Evolutionary conservation across 2,329 filamentous ascomycete genomes (phyloP).

Genomic region (Fusarium chaquense): DNA sequence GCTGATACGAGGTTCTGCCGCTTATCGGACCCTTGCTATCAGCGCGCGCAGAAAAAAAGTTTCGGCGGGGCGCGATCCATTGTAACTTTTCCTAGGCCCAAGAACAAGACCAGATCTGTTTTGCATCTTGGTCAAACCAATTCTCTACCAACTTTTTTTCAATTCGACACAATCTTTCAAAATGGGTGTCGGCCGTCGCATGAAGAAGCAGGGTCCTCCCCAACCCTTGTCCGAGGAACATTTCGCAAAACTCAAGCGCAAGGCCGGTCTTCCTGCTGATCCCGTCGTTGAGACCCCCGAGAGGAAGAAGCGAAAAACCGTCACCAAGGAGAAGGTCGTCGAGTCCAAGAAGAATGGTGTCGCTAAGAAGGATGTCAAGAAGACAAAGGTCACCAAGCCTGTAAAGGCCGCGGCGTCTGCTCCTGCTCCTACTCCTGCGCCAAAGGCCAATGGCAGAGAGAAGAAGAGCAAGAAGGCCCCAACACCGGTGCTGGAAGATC

Average conservation of each 20-base stretch:
- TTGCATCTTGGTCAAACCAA: conserved; percentile 34
- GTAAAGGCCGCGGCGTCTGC: conserved; percentile 45
- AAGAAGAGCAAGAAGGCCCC: conserved; percentile 50
- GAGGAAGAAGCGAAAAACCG: conserved; percentile 67
- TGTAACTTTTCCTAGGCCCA: conserved; percentile 40
- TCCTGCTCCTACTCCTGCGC: conserved; percentile 45
- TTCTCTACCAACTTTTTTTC: conserved; percentile 16
- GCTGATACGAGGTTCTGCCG: conserved; percentile 52
- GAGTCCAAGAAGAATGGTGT: conserved; percentile 49
- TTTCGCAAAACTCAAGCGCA: conserved; percentile 85
- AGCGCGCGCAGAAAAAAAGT: conserved; percentile 53
- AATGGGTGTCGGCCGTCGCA: conserved; percentile 92
- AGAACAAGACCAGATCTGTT: conserved; percentile 37
- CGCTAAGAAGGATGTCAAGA: conserved; percentile 48
- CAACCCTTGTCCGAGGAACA: conserved; percentile 83
- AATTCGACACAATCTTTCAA: conserved; percentile 47
- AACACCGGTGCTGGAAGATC: conserved; percentile 60
- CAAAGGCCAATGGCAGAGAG: conserved; percentile 46
- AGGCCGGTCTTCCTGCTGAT: conserved; percentile 77
- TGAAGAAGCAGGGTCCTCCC: conserved; percentile 95
- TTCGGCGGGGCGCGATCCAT: conserved; percentile 53
- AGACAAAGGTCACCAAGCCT: conserved; percentile 52
- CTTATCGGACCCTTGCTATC: conserved; percentile 50
- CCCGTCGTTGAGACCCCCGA: conserved; percentile 68
- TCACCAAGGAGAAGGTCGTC: conserved; percentile 49